Evolutionary conservation across 2,329 filamentous ascomycete species (phyloP), one percentile per base, ranked within the genome.

Genomic region (Thielaviopsis euricoi): DNA sequence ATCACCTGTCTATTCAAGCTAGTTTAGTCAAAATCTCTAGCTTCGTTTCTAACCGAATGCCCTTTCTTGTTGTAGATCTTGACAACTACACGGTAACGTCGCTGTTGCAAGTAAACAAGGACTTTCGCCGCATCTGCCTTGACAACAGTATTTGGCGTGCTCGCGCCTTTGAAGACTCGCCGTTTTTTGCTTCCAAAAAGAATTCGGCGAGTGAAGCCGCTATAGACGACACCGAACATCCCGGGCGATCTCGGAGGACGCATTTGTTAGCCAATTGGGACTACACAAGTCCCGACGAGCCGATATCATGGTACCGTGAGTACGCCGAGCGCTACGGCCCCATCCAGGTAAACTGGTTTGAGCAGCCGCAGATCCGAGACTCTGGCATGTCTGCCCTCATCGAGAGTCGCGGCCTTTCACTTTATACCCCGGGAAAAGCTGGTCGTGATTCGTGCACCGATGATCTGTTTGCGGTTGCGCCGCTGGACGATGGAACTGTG

Each of bases 301-400:
- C 74, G 48, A 76, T 90, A 21, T 82, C 86, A 53, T 96, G 89
- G 85, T 95, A 95, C 68, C 79, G 86, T 58, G 90, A 96, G 69
- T 95, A 89, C 66, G 85, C 94, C 62, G 87, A 90, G 56, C 79
- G 90, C 37, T 78, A 90, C 69, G 89, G 82, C 0, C 82, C 84
- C 0, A 76, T 89, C n/a, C 77, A 76, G 15, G 74, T 89, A 56
- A 84, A 79, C 64, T 96, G 90, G 90, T 74, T 94, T 49, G 78
- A 89, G 66, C 76, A 80, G 57, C 82, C 85, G 9, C 70, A 70
- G 10, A 66, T 74, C 46, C 66, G 65, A 57, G 69, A 74, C 37
- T 69, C 71, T 19, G 67, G 70, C 17, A 64, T 69, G 55, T 73
- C 69, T 52, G 73, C 79, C 58, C 67, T 73, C 26, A 71, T 81